These are phyloP conservation scores for Amanita rubescens DNA, from an alignment of 768 basidiomycete genomes.

Conservation along the genomic window DNA sequence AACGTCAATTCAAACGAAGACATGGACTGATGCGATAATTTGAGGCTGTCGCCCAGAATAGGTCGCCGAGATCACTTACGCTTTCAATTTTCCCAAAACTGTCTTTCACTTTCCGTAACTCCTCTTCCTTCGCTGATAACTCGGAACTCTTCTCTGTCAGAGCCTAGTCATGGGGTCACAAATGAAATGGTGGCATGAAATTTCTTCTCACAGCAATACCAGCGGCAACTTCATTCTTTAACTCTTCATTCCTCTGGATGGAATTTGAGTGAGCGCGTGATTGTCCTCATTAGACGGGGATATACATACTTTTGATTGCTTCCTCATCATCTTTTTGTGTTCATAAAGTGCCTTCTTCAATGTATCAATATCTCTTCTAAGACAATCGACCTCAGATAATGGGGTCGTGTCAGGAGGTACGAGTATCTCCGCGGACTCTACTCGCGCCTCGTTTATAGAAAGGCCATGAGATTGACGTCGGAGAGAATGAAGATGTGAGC, in stretches of 20 bases:
- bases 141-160: constrained; percentile 1
- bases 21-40: constrained; percentile 33
- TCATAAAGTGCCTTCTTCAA: constrained; percentile 44
- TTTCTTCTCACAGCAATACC: background rate
- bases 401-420: constrained; percentile 29
- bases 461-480: constrained; percentile 8
- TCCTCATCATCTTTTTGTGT: constrained; percentile 42
- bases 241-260: constrained; percentile 45
- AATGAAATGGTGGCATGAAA: background rate
- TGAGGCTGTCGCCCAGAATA: background rate
- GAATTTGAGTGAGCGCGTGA: constrained; percentile 5
- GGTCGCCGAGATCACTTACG: constrained; percentile 26
- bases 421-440: constrained; percentile 12
- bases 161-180: background rate
- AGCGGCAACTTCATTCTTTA: constrained; percentile 33
- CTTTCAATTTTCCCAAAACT: constrained; percentile 51
- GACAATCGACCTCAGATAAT: constrained; percentile 41
- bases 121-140: constrained; percentile 31
- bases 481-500: constrained; percentile 4
- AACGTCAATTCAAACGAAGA: constrained; percentile 48
- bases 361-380: constrained; percentile 50
- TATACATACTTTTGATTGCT: constrained; percentile 46
- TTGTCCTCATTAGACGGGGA: background rate
- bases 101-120: constrained; percentile 34
- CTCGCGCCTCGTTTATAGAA: constrained; percentile 7